These are phyloP conservation scores for Neurospora sp. DNA, from an alignment of 2,329 filamentous ascomycete genomes.

Conservation along the genomic window DNA sequence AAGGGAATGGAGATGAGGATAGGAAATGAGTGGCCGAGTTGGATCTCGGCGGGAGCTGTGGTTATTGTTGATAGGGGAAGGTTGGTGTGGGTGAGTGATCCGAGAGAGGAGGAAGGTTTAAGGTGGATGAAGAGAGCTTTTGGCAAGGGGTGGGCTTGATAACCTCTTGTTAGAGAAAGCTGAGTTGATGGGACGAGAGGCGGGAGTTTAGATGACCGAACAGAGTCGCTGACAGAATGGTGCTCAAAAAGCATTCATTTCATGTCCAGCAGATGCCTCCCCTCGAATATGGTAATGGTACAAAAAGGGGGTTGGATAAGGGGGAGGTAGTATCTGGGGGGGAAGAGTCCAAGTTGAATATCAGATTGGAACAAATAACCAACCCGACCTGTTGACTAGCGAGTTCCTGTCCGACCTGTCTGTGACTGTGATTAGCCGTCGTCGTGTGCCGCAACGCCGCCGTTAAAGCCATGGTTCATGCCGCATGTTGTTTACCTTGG, in stretches of 20 bases:
- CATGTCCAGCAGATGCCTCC: not conserved
- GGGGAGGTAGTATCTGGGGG: not conserved
- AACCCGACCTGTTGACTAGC: not conserved
- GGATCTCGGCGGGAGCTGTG: not conserved
- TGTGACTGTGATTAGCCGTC: not conserved
- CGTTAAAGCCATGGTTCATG: not conserved
- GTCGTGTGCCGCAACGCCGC: not conserved
- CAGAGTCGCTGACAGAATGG: not conserved
- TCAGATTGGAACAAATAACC: not conserved
- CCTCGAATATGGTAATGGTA: not conserved
- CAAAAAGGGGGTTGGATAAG: not conserved
- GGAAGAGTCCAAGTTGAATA: not conserved
- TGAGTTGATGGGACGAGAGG: not conserved
- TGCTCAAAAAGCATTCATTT: not conserved
- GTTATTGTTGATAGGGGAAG: not conserved
- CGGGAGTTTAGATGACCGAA: not conserved
- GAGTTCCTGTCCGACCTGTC: not conserved
- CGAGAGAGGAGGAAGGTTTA: no score
- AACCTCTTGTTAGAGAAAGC: not conserved
- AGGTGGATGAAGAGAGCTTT: not conserved
- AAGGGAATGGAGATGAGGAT: not conserved
- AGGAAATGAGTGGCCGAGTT: not conserved
- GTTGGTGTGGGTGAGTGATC: no score
- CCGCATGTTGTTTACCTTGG: not conserved
- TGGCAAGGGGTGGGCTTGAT: not conserved